Conservation (phyloP, 2,329 filamentous ascomycete species). For the Fusarium buharicum region DNA sequence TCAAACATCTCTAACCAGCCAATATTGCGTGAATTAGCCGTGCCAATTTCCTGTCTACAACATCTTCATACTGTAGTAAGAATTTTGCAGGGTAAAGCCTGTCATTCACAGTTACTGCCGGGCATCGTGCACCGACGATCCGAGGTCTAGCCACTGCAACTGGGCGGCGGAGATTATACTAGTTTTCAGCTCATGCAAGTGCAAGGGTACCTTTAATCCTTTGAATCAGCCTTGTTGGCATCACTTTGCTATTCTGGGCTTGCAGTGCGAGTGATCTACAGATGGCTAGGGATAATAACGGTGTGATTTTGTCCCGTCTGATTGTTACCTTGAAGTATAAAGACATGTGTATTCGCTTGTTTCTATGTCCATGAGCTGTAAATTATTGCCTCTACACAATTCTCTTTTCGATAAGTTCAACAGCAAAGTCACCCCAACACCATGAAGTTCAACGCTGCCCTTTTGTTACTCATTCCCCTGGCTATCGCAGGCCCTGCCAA, state of each 20-base stretch:
- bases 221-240: slow-evolving; percentile 16
- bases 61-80: too few relatives aligned
- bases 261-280: background rate
- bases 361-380: too few relatives aligned
- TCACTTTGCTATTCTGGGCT: slow-evolving; percentile 5
- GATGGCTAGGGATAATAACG: background rate
- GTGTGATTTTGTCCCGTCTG: slow-evolving; percentile 12
- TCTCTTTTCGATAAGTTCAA: too few relatives aligned
- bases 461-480: slow-evolving; percentile 18
- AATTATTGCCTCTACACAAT: too few relatives aligned
- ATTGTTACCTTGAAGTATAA: too few relatives aligned
- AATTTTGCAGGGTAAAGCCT: too few relatives aligned
- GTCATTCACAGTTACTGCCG: background rate
- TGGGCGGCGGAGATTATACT: background rate
- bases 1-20: too few relatives aligned
- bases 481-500: slow-evolving; percentile 13
- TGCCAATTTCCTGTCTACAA: too few relatives aligned
- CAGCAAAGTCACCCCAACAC: background rate
- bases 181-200: slow-evolving; percentile 18
- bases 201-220: slow-evolving; percentile 6
- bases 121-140: slow-evolving; percentile 9
- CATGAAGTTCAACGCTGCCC: slow-evolving; percentile 18
- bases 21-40: too few relatives aligned
- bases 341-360: too few relatives aligned
- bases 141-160: slow-evolving; percentile 3